Percentiles rank a stretch among this genome's conserved stretches.
Evolutionary conservation across 768 basidiomycete species (phyloP).

Genomic region (Trametes coccinea): DNA sequence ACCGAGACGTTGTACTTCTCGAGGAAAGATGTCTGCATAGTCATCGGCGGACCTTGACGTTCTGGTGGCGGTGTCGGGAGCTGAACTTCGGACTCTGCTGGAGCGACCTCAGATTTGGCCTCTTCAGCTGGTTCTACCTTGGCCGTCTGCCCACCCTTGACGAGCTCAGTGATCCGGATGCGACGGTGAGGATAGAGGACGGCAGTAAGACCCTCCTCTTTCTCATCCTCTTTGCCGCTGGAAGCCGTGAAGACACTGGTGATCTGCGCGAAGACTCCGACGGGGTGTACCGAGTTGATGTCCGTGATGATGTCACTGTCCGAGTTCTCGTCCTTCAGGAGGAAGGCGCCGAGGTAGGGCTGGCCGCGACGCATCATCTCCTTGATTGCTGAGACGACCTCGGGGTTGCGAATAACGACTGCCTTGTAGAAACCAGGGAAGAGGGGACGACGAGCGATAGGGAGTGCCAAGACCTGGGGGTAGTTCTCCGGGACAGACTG

Average conservation of each 20-base stretch:
- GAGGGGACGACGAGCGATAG: slow-evolving; percentile 91
- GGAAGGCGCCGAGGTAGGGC: slow-evolving; percentile 94
- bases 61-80: slow-evolving; percentile 37
- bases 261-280: slow-evolving; percentile 97
- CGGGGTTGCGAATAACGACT: slow-evolving; percentile 88
- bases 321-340: slow-evolving; percentile 90
- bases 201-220: slow-evolving; percentile 90
- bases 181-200: slow-evolving; percentile 93
- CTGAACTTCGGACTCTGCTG: slow-evolving; percentile 46
- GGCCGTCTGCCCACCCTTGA: slow-evolving; percentile 50
- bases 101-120: slow-evolving; percentile 21
- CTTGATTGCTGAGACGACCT: slow-evolving; percentile 90
- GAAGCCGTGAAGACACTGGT: slow-evolving; percentile 84
- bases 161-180: slow-evolving; percentile 83
- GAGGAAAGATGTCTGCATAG: slow-evolving; percentile 82
- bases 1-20: slow-evolving; percentile 83
- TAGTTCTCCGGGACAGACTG: slow-evolving; percentile 88
- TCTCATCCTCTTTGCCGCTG: slow-evolving; percentile 62
- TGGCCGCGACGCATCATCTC: slow-evolving; percentile 97
- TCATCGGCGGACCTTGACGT: slow-evolving; percentile 40
- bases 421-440: slow-evolving; percentile 99
- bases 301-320: slow-evolving; percentile 94
- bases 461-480: slow-evolving; percentile 92
- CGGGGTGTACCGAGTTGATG: slow-evolving; percentile 82
- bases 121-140: slow-evolving; percentile 36